These are phyloP conservation scores for Heterobasidion occidentale DNA, from an alignment of 1,284 basidiomycete species.

Conservation along the genomic window DNA sequence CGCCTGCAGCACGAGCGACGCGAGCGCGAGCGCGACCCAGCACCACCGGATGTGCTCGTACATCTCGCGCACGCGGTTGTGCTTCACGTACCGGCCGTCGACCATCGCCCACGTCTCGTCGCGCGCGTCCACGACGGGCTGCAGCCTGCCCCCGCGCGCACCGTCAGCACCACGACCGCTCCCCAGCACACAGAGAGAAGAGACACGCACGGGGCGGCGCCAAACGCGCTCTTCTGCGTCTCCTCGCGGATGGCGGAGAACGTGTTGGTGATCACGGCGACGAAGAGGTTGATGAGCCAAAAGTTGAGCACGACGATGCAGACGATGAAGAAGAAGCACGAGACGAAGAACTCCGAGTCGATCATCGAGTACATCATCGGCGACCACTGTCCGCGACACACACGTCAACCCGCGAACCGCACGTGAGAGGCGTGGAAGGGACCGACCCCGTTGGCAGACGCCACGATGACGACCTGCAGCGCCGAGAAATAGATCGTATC, in stretches of 20 bases:
- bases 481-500: slow-evolving; percentile 84
- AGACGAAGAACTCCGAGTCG: slow-evolving; percentile 86
- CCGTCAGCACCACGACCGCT: not conserved
- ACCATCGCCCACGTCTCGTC: slow-evolving; percentile 50
- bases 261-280: slow-evolving; percentile 94
- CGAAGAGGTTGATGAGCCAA: slow-evolving; percentile 92
- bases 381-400: slow-evolving; percentile 45
- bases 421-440: not conserved
- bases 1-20: slow-evolving; percentile 73
- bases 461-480: slow-evolving; percentile 82
- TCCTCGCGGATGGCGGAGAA: slow-evolving; percentile 87
- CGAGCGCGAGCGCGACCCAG: slow-evolving; percentile 75
- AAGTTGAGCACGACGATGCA: slow-evolving; percentile 84
- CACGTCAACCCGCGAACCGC: not conserved
- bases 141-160: slow-evolving; percentile 26
- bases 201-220: slow-evolving; percentile 56
- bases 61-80: slow-evolving; percentile 43
- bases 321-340: slow-evolving; percentile 84
- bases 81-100: slow-evolving; percentile 33
- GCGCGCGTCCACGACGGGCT: slow-evolving; percentile 39
- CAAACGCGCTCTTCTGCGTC: slow-evolving; percentile 92
- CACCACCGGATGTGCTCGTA: slow-evolving; percentile 62
- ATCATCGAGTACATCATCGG: slow-evolving; percentile 88
- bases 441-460: slow-evolving; percentile 70
- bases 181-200: not conserved